Evolutionary conservation across 768 basidiomycete genomes (phyloP), one percentile per base, ranked within the genome.

Genomic region (Phaffia tasmanica): DNA sequence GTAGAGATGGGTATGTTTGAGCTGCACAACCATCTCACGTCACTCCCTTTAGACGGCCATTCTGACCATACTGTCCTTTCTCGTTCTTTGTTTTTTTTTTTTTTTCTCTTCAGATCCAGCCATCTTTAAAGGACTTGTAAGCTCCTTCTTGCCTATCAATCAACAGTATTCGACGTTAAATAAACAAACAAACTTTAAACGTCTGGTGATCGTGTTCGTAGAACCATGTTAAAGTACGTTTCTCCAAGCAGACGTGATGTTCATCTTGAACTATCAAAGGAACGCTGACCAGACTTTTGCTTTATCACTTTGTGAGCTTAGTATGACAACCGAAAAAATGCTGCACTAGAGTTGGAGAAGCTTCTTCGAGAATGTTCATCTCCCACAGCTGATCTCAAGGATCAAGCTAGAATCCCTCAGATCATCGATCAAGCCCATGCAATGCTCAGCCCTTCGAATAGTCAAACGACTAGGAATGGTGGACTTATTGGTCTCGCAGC

Each of bases 311-410:
- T 18, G 23, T 1, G 8, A 6, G 30, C 11, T 8, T 49, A 69
- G 67, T 95, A 97, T 75, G 93, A 97, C 81, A 91, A 92, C 79
- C 84, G 93, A 67, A 95, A 97, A 79, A 85, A 88, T 9, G 91
- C 93, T 8, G 94, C 94, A 9, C 84, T 93, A 61, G 93, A 97
- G 62, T 83, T 98, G 62, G 93, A 98, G 80, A 95, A 91, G 91
- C 92, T 88, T 86, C 72, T 84, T 88, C 70, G 83, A 83, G 71
- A 84, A 86, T 75, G 84, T 30, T 57, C 42, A 4, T 30, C 46
- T 35, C 35, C 35, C 35, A 63, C 67, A 18, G 48, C 56, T 6
- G 53, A 63, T 23, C 62, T 57, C 11, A n/a, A 85, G 48, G 92
- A 95, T 76, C 81, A 84, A 59, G 82, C 84, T 23, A 83, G 87